phyloP scores from a whole-genome alignment of 139 green algal genomes.

The Tetradesmus obliquus region DNA sequence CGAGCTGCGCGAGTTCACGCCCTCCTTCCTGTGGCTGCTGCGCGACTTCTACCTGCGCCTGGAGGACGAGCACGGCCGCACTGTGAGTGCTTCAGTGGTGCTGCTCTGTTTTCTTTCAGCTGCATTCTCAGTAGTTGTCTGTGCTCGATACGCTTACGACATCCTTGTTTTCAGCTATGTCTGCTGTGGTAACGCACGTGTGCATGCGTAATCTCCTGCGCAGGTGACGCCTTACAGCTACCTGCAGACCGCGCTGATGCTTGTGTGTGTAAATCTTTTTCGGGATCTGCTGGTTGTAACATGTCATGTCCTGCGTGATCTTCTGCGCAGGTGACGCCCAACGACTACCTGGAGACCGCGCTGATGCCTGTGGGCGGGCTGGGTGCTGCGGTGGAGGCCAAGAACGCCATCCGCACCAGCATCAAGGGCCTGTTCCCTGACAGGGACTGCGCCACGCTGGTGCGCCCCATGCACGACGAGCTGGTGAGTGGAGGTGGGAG shows the following conservation, averaged over 20 bases:
- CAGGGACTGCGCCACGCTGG: slow-evolving; percentile 92
- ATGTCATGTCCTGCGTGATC: too few species aligned
- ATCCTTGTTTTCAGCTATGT: neutral
- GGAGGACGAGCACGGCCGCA: slow-evolving; percentile 64
- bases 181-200: neutral
- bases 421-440: slow-evolving; percentile 95
- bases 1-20: slow-evolving; percentile 80
- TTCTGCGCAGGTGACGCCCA: slow-evolving; percentile 47
- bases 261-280: too few species aligned
- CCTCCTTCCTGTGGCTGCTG: slow-evolving; percentile 96
- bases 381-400: slow-evolving; percentile 44
- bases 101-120: neutral
- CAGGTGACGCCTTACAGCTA: too few species aligned
- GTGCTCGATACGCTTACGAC: neutral
- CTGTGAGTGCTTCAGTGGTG: neutral
- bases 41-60: slow-evolving; percentile 97
- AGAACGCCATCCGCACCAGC: slow-evolving; percentile 82
- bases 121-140: neutral
- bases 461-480: slow-evolving; percentile 92
- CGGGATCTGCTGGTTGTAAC: too few species aligned
- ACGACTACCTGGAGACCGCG: slow-evolving; percentile 94
- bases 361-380: slow-evolving; percentile 74
- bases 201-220: neutral
- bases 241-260: too few species aligned
- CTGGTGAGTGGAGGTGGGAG: neutral